phyloP scores from a whole-genome alignment of 345 rosid species.

The Chamaenerion angustifolium region DNA sequence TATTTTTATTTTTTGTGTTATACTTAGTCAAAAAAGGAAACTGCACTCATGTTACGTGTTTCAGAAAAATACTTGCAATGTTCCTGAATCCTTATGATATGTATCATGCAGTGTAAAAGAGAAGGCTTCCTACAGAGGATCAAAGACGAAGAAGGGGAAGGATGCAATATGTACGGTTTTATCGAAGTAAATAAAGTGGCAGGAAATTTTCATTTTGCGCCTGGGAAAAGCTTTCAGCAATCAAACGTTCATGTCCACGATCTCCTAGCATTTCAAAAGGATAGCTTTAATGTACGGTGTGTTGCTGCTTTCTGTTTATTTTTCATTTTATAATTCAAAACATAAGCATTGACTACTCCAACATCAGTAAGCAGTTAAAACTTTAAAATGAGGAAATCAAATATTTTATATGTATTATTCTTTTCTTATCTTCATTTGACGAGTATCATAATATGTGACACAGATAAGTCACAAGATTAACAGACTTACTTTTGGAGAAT shows the following conservation, averaged over 20 bases:
- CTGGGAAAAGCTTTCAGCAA: constrained; percentile 97
- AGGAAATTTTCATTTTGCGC: constrained; percentile 95
- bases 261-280: constrained; percentile 71
- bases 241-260: constrained; percentile 78
- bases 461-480: constrained; percentile 92
- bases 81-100: constrained; percentile 1
- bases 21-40: too few relatives aligned
- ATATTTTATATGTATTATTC: too few relatives aligned
- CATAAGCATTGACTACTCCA: too few relatives aligned
- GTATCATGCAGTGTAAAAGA: constrained; percentile 63
- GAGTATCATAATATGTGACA: constrained; percentile 8
- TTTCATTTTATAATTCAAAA: not conserved
- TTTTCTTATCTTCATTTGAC: not conserved
- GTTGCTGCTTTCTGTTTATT: not conserved
- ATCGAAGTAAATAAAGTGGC: constrained; percentile 94
- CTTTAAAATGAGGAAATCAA: too few relatives aligned
- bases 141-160: constrained; percentile 94
- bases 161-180: constrained; percentile 85
- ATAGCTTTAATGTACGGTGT: constrained; percentile 64
- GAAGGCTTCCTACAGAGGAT: constrained; percentile 81
- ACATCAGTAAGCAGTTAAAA: too few relatives aligned
- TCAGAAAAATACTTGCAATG: too few relatives aligned
- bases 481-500: constrained; percentile 69
- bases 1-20: too few relatives aligned
- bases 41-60: too few relatives aligned